Evolutionary conservation across 192 early-diverging fungal species (phyloP).

Genomic region (Phlyctochytrium planicorne): DNA sequence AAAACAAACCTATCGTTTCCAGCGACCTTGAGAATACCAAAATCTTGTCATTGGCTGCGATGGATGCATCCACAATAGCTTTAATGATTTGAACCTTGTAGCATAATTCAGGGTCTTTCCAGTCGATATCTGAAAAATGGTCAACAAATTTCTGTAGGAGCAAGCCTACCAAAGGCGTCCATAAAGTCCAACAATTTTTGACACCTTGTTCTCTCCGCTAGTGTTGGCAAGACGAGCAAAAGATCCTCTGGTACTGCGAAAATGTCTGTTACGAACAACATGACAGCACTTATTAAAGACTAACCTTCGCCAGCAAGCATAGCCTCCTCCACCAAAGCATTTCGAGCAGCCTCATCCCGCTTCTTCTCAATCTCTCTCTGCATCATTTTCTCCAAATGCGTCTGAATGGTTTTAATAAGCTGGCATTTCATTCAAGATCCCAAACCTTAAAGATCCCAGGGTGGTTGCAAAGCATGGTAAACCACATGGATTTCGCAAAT

Average conservation of each 20-base stretch:
- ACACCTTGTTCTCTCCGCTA: too few relatives aligned
- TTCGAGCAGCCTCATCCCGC: conserved; percentile 11
- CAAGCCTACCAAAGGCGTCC: conserved; percentile 8
- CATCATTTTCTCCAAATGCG: conserved; percentile 15
- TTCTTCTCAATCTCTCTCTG: conserved; percentile 11
- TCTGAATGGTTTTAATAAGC: conserved; percentile 12
- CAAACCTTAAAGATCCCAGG: conserved; percentile 7
- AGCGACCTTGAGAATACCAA: conserved; percentile 73
- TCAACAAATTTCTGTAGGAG: conserved; percentile 7
- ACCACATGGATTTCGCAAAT: too few relatives aligned
- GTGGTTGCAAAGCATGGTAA: conserved; percentile 6
- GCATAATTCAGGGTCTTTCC: conserved; percentile 10
- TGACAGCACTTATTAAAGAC: neutral
- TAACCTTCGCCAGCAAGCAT: neutral
- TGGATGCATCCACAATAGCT: conserved; percentile 53
- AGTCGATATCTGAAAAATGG: conserved; percentile 21
- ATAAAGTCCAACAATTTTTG: too few relatives aligned
- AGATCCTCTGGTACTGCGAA: neutral
- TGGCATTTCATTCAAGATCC: neutral
- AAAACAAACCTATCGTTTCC: conserved; percentile 57
- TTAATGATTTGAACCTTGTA: conserved; percentile 46
- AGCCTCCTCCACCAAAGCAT: conserved; percentile 13
- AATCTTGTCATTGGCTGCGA: conserved; percentile 58
- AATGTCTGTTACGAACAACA: neutral
- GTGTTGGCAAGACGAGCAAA: neutral